These are phyloP conservation scores for Microdochium nivale DNA, from an alignment of 2,329 filamentous ascomycete species.

Conservation along the genomic window DNA sequence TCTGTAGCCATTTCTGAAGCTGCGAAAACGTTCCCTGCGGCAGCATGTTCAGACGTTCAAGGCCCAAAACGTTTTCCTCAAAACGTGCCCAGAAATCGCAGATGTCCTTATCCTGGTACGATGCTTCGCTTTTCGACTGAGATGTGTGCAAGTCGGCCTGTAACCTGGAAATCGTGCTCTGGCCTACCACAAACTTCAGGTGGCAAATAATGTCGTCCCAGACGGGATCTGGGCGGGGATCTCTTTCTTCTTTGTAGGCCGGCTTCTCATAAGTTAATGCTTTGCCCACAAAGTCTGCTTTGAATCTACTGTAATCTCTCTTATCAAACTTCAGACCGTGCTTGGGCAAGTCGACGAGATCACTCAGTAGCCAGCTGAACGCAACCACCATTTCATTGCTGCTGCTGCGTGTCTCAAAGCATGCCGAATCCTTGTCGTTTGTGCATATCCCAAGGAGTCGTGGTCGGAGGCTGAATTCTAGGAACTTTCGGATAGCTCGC, in stretches of 20 bases:
- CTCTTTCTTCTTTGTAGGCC: constrained; percentile 31
- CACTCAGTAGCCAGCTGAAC: constrained; percentile 42
- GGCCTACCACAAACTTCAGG: constrained; percentile 47
- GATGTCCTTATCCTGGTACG: constrained; percentile 28
- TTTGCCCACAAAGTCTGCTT: constrained; percentile 13
- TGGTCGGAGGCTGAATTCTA: constrained; percentile 49
- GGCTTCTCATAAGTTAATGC: constrained; percentile 23
- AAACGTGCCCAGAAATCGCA: no score
- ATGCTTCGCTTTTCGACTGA: constrained; percentile 10
- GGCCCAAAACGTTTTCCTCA: no score
- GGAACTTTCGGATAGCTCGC: constrained; percentile 25
- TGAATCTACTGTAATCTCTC: constrained; percentile 30
- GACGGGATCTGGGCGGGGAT: constrained; percentile 12
- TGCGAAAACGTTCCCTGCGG: no score
- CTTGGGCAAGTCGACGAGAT: constrained; percentile 50
- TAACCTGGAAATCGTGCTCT: constrained; percentile 27
- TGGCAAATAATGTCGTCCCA: constrained; percentile 49
- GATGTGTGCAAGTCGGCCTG: constrained; percentile 22
- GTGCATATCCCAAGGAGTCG: constrained; percentile 57
- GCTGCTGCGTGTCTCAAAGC: constrained; percentile 49
- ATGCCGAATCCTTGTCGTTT: constrained; percentile 51
- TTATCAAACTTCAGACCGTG: constrained; percentile 41
- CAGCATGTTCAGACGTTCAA: no score
- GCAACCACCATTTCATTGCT: constrained; percentile 30
- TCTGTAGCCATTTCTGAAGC: no score